Percentiles rank a stretch among this genome's conserved stretches.
phyloP scores from a whole-genome alignment of 1,284 basidiomycete species.

The Kalmanozyma brasiliensis region DNA sequence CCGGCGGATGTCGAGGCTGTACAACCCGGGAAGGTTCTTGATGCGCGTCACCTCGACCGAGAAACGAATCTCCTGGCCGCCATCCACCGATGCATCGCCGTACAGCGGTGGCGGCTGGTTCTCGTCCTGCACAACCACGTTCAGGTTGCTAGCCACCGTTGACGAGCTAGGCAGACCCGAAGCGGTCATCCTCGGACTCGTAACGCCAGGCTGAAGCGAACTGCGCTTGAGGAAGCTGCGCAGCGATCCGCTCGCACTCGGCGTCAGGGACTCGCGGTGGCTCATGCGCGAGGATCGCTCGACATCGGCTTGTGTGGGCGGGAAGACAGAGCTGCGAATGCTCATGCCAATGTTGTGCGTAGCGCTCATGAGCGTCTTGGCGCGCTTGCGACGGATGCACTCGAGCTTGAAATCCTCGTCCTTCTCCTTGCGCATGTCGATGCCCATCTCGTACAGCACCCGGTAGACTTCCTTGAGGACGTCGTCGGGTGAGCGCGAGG shows the following conservation, averaged over 20 bases:
- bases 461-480: conserved; percentile 85
- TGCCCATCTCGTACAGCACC: conserved; percentile 87
- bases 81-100: conserved; percentile 59
- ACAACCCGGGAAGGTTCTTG: conserved; percentile 63
- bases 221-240: conserved; percentile 58
- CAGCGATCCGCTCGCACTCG: conserved; percentile 47
- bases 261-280: conserved; percentile 26
- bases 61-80: conserved; percentile 66
- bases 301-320: conserved; percentile 59
- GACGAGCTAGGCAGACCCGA: conserved; percentile 14
- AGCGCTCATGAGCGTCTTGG: conserved; percentile 59
- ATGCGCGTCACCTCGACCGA: conserved; percentile 65
- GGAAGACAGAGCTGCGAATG: conserved; percentile 62
- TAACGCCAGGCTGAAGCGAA: conserved; percentile 30
- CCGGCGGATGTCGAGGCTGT: conserved; percentile 65
- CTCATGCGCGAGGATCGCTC: conserved; percentile 50
- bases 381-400: conserved; percentile 62
- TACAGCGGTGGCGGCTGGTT: conserved; percentile 59
- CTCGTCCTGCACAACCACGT: conserved; percentile 25
- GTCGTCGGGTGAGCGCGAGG: conserved; percentile 82
- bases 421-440: conserved; percentile 84
- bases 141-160: conserved; percentile 17
- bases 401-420: conserved; percentile 74
- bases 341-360: conserved; percentile 58
- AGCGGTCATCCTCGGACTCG: conserved; percentile 18